Base-by-base conservation (phyloP, 2,329 filamentous ascomycete genomes). In the Gnomoniopsis sp. region DNA sequence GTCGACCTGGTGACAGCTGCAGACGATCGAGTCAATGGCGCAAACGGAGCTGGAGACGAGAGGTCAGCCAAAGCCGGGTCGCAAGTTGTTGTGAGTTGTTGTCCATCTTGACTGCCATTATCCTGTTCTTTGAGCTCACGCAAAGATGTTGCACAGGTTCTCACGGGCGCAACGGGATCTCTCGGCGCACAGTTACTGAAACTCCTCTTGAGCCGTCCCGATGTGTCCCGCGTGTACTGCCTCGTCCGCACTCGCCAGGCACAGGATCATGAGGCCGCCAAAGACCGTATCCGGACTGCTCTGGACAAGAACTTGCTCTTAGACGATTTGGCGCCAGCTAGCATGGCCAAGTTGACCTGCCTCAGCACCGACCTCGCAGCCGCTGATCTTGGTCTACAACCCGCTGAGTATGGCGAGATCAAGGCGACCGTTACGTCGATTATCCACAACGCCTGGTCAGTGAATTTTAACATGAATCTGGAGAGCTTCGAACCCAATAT, bases 141-240 rank as follows among this genome's bases (percentile, higher is more conserved):
- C n/a, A n/a, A 17, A 58, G 15, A 8, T 15, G 17, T 12, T 4
- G 34, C 33, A 26, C 47, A 75, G 69, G 63, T 86, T 14, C 69
- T 88, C 10, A 88, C 85, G 1, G 86, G 86, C 10, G 79, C 79
- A 0, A 88, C 86, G 0, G 86, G 86, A 1, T 82, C 82, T 4
- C 72, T 88, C 0, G 86, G 86, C 3, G 79, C 82, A 0, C 82
- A 86, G 53, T 71, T 86, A 0, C 74, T 86, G 2, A 78, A 81
- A 0, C 79, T 86, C 15, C 75, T 88, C 1, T 81, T 84, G 3
- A 76, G 82, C 1, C 76, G 81, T 30, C 78, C 82, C 6, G 83
- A 85, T 41, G 77, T 89, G n/a, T 74, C 74, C 33, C 70, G 71
- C 2, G 73, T 84, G 0, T 83, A 77, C 72, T 76, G 75, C 53